phyloP scores from a whole-genome alignment of 345 rosid species.

The Moricandia moricandioides region DNA sequence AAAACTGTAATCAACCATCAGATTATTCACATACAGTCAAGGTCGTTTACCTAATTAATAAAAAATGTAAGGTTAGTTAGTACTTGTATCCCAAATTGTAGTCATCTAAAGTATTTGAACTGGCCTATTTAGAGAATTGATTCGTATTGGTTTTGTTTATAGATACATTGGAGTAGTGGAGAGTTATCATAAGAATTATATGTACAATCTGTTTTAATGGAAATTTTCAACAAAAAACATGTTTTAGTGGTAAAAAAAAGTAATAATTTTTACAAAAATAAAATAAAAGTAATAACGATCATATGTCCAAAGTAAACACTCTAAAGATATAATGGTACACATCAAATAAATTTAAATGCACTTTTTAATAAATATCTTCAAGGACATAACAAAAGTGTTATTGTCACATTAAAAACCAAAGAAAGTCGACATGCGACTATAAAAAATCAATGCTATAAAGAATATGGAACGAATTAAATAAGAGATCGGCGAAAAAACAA shows the following conservation, averaged over 20 bases:
- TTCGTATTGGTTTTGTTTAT: background rate
- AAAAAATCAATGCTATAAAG: slow-evolving; percentile 16
- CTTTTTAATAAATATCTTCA: background rate
- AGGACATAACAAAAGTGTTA: slow-evolving; percentile 10
- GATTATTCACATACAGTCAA: background rate
- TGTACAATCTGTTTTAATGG: background rate
- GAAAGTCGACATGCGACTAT: slow-evolving; percentile 30
- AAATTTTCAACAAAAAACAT: background rate
- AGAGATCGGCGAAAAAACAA: slow-evolving; percentile 17
- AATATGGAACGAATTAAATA: slow-evolving; percentile 16
- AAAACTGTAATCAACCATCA: background rate
- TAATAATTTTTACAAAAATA: too few species aligned
- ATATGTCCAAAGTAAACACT: background rate
- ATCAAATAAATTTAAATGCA: background rate
- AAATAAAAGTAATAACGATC: background rate
- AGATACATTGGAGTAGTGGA: background rate
- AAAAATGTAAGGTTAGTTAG: background rate
- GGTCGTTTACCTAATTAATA: background rate
- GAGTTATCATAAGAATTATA: background rate
- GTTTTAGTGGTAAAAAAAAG: background rate
- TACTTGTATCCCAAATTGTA: background rate
- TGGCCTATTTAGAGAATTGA: background rate
- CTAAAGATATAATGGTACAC: slow-evolving; percentile 1
- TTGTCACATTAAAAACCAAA: slow-evolving; percentile 1
- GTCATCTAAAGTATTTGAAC: background rate